phyloP scores from a whole-genome alignment of 768 basidiomycete species.

The Auricularia cornea region DNA sequence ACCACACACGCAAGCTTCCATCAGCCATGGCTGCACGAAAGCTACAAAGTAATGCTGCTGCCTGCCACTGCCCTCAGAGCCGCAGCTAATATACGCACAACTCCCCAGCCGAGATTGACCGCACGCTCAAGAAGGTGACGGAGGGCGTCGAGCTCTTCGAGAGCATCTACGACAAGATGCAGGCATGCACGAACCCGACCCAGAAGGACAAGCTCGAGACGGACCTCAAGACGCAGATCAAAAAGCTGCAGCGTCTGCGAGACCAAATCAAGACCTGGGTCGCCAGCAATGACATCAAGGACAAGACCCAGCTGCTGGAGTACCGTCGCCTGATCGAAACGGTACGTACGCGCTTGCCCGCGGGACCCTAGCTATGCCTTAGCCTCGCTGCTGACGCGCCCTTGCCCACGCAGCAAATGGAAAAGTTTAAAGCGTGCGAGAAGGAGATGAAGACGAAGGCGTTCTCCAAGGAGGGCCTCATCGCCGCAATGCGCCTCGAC shows the following conservation, averaged over 20 bases:
- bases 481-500: constrained; percentile 87
- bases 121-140: constrained; percentile 92
- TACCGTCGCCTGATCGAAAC: constrained; percentile 96
- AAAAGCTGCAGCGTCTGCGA: constrained; percentile 77
- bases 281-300: constrained; percentile 96
- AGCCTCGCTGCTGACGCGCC: constrained; percentile 1
- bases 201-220: constrained; percentile 98
- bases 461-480: constrained; percentile 97
- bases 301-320: constrained; percentile 87
- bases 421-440: constrained; percentile 99
- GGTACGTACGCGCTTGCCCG: constrained; percentile 35
- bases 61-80: background rate
- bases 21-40: constrained; percentile 78
- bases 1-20: no score
- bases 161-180: constrained; percentile 97
- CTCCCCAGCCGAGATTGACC: constrained; percentile 88
- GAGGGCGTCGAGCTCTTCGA: constrained; percentile 95
- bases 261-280: constrained; percentile 96
- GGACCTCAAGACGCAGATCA: constrained; percentile 96
- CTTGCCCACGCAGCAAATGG: constrained; percentile 83
- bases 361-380: background rate
- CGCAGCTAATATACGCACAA: background rate
- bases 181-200: constrained; percentile 87
- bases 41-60: constrained; percentile 58
- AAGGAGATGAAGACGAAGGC: constrained; percentile 99